Conservation (phyloP, 768 basidiomycete genomes). For the Guyanaporus albipodus region DNA sequence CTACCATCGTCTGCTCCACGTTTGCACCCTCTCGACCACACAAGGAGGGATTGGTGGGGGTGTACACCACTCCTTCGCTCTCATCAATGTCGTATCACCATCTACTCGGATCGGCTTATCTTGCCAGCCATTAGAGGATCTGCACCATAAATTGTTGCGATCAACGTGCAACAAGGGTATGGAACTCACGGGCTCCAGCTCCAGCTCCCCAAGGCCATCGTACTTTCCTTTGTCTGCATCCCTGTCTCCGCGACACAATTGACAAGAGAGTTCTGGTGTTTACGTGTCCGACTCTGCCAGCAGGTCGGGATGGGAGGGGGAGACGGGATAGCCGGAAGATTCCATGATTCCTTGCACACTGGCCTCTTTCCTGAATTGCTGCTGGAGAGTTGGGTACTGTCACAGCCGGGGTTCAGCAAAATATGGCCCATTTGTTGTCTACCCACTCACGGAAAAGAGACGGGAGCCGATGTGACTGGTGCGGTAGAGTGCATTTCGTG, state of each 20-base stretch:
- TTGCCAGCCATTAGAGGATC: neutral
- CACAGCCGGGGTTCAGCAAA: neutral
- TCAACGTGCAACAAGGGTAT: neutral
- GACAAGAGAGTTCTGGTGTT: too few relatives aligned
- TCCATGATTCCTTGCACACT: constrained; percentile 1
- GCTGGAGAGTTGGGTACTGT: neutral
- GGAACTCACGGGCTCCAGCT: neutral
- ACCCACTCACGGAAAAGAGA: neutral
- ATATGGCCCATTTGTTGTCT: neutral
- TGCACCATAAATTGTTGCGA: neutral
- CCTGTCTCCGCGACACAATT: too few relatives aligned
- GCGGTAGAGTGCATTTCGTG: too few relatives aligned
- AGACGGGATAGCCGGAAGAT: constrained; percentile 8
- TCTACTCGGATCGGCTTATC: neutral
- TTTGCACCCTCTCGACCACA: neutral
- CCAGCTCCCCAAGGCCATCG: too few relatives aligned
- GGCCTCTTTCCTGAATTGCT: neutral
- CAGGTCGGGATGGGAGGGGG: constrained; percentile 5
- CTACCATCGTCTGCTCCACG: neutral
- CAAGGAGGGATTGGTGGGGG: neutral
- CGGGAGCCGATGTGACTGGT: too few relatives aligned
- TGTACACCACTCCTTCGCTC: neutral
- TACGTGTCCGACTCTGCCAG: neutral
- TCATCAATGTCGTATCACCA: neutral
- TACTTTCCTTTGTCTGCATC: too few relatives aligned